Evolutionary conservation across 2,329 filamentous ascomycete species (phyloP).

Genomic region (Immersiporthe knoxdaviesiana): DNA sequence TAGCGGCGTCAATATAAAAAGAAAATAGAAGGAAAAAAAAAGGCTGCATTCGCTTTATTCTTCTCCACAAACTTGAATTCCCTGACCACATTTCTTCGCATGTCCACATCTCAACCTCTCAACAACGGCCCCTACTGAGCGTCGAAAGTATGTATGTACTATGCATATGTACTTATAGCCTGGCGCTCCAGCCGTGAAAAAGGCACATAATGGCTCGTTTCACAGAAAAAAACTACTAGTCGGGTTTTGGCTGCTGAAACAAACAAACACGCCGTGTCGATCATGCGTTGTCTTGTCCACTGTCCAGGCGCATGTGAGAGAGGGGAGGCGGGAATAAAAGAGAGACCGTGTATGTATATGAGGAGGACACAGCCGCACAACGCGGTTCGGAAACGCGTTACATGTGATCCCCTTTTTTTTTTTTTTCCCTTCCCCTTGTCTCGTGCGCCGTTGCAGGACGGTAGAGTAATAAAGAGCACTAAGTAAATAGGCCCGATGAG

Average conservation of each 20-base stretch:
- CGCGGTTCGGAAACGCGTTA: too few species aligned
- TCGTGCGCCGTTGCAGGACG: not conserved
- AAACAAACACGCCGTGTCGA: slow-evolving; percentile 3
- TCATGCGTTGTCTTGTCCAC: slow-evolving; percentile 15
- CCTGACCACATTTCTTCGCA: not conserved
- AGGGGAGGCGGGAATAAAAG: not conserved
- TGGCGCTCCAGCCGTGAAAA: not conserved
- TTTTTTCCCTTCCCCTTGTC: too few species aligned
- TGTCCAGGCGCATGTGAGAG: not conserved
- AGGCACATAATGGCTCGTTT: not conserved
- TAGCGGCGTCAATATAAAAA: not conserved
- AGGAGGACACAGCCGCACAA: not conserved
- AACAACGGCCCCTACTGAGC: not conserved
- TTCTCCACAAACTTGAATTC: not conserved
- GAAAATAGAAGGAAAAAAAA: too few species aligned
- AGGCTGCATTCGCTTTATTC: not conserved
- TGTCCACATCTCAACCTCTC: not conserved
- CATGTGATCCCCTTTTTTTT: too few species aligned
- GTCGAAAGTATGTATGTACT: not conserved
- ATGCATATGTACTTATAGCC: not conserved
- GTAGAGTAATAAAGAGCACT: not conserved
- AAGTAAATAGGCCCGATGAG: not conserved
- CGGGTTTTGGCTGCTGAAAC: not conserved
- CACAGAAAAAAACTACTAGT: not conserved
- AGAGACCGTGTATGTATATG: not conserved